A percentile compares a stretch with the other conserved stretches of the same genome.
phyloP scores from a whole-genome alignment of 768 basidiomycete species.

The Mycena rebaudengoi region DNA sequence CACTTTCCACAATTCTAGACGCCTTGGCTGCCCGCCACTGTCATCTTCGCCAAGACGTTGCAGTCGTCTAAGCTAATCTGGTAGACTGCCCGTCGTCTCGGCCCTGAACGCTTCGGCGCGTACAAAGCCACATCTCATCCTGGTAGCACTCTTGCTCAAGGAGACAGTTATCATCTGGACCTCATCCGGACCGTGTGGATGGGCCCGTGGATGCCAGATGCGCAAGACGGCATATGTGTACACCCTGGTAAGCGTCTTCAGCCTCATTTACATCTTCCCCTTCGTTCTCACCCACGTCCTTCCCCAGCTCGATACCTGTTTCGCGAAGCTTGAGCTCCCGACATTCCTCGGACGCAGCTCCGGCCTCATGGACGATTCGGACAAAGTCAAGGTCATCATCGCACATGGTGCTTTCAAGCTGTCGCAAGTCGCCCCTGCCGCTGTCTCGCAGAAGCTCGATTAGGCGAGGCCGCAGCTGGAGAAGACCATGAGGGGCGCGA shows the following conservation, averaged over 20 bases:
- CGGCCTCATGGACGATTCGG: conserved; percentile 87
- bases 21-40: conserved; percentile 87
- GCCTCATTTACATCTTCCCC: conserved; percentile 36
- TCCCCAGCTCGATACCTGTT: conserved; percentile 86
- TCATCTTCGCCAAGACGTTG: conserved; percentile 88
- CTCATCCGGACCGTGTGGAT: conserved; percentile 93
- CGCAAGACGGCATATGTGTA: conserved; percentile 98
- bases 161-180: conserved; percentile 81
- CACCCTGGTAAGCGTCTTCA: conserved; percentile 89
- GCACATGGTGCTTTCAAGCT: conserved; percentile 96
- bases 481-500: conserved; percentile 89
- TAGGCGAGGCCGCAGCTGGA: conserved; percentile 86
- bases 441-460: conserved; percentile 84
- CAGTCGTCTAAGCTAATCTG: conserved; percentile 52
- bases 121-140: conserved; percentile 91
- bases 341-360: conserved; percentile 84
- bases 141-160: conserved; percentile 76
- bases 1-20: too few species aligned
- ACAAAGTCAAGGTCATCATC: conserved; percentile 98
- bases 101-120: conserved; percentile 95
- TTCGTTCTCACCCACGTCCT: neutral
- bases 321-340: conserved; percentile 86
- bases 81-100: conserved; percentile 89
- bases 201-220: conserved; percentile 97
- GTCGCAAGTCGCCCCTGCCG: conserved; percentile 84